Percentiles rank a stretch among this genome's conserved stretches.
These are phyloP conservation scores for Stromatinia cepivora DNA, from an alignment of 2,329 filamentous ascomycete genomes.

Conservation along the genomic window DNA sequence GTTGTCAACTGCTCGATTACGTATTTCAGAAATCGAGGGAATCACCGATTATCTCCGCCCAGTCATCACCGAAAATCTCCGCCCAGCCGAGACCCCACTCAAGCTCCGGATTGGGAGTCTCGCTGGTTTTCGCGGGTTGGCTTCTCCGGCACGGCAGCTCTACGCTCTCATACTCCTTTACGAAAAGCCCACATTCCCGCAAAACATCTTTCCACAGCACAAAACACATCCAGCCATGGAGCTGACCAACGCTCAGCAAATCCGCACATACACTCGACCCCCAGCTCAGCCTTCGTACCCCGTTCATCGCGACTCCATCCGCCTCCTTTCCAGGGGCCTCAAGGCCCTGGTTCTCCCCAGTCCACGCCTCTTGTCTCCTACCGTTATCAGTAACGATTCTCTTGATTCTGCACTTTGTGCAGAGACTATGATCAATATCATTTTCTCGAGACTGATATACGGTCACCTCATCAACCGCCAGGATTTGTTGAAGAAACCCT, in stretches of 20 bases:
- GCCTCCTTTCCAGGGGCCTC: neutral
- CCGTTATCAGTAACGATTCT: slow-evolving; percentile 1
- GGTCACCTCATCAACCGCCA: too few species aligned
- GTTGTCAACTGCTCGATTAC: neutral
- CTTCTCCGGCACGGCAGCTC: neutral
- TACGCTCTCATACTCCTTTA: neutral
- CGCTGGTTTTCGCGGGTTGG: neutral
- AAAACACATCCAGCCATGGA: neutral
- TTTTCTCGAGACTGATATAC: neutral
- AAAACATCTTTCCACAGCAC: slow-evolving; percentile 5
- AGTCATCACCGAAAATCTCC: too few species aligned
- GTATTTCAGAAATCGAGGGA: neutral
- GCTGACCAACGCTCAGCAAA: neutral
- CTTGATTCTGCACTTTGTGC: slow-evolving; percentile 11
- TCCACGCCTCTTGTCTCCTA: neutral
- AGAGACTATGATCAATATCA: neutral
- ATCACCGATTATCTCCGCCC: too few species aligned
- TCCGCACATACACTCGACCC: neutral
- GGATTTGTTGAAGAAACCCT: neutral
- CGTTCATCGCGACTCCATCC: neutral
- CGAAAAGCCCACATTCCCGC: neutral
- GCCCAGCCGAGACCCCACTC: too few species aligned
- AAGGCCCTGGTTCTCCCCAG: neutral
- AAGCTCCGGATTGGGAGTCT: too few species aligned
- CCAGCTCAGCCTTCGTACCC: neutral